phyloP scores from a whole-genome alignment of 1,284 basidiomycete genomes.

The Fomes fomentarius region DNA sequence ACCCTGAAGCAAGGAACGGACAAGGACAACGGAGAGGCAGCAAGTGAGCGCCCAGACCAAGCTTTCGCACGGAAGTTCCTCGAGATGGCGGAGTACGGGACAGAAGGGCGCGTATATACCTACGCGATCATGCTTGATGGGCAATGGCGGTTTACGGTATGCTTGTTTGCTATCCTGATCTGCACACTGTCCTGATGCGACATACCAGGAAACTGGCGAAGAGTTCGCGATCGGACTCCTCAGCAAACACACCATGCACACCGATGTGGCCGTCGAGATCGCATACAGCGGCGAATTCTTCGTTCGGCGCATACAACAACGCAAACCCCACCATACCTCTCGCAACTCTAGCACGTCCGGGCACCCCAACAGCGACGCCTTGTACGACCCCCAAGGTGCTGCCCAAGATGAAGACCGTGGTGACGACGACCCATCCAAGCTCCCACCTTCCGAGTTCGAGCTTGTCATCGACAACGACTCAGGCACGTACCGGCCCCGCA shows the following conservation, averaged over 20 bases:
- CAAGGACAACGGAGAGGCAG: constrained; percentile 2
- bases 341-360: too few species aligned
- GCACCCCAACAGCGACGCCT: not conserved
- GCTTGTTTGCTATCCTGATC: not conserved
- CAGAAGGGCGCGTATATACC: constrained; percentile 46
- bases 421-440: constrained; percentile 17
- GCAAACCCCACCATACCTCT: not conserved
- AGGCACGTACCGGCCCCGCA: constrained; percentile 51
- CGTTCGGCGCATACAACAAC: constrained; percentile 31
- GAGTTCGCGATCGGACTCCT: constrained; percentile 51
- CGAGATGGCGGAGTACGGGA: constrained; percentile 45
- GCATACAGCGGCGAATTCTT: constrained; percentile 44
- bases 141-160: constrained; percentile 45
- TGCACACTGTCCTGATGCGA: not conserved
- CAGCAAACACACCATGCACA: constrained; percentile 56
- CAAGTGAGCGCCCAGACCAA: constrained; percentile 1
- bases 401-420: too few species aligned
- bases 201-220: constrained; percentile 45
- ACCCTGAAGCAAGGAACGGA: constrained; percentile 1
- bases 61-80: constrained; percentile 45
- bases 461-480: constrained; percentile 55
- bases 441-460: constrained; percentile 42
- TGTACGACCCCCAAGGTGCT: not conserved
- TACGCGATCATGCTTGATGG: constrained; percentile 51
- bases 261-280: constrained; percentile 44